These are phyloP conservation scores for Arbutus unedo DNA, from an alignment of 148 eudicot genomes.

Conservation along the genomic window DNA sequence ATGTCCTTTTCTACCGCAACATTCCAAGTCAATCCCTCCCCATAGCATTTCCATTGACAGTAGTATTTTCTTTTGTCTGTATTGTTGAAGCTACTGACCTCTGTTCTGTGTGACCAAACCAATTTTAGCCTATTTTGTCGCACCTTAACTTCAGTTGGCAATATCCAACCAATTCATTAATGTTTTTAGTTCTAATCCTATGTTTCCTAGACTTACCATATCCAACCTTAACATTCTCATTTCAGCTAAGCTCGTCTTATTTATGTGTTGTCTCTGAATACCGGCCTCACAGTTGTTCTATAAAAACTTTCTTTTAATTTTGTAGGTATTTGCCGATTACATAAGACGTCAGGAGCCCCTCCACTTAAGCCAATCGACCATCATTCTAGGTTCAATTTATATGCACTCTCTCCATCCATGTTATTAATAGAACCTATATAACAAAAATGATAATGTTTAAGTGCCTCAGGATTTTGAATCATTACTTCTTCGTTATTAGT, in stretches of 20 bases:
- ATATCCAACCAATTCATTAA: background rate
- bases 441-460: background rate
- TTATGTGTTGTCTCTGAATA: background rate
- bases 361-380: background rate
- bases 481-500: background rate
- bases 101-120: background rate
- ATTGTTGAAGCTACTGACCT: background rate
- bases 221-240: background rate
- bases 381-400: background rate
- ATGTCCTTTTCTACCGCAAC: background rate
- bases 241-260: background rate
- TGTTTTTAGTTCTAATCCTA: background rate
- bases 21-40: slow-evolving; percentile 1
- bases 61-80: background rate
- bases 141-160: background rate
- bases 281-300: background rate
- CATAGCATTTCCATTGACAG: background rate
- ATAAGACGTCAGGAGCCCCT: background rate
- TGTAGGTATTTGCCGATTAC: background rate
- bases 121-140: background rate
- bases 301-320: background rate
- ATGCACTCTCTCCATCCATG: background rate
- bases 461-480: background rate
- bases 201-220: background rate
- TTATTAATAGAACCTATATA: background rate